Percentiles rank a stretch among this genome's conserved stretches.
Evolutionary conservation across 2,329 filamentous ascomycete species (phyloP).

Genomic region (Ilyonectria mors-panacis): DNA sequence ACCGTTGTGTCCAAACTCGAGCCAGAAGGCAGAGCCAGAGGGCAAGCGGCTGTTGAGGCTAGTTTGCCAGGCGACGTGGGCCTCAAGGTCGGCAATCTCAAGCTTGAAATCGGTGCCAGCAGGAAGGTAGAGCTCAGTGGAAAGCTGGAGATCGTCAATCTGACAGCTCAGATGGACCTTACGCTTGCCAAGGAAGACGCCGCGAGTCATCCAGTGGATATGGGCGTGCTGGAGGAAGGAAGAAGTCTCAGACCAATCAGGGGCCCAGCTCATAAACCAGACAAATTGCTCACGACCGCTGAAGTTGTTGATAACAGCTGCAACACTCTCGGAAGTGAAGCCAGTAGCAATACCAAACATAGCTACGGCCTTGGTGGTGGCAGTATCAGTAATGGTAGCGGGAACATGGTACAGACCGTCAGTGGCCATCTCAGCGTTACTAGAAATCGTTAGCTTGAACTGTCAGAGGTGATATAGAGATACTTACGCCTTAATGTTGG

Average conservation of each 20-base stretch:
- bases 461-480: not conserved
- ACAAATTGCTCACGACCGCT: constrained; percentile 38
- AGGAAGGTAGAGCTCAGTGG: constrained; percentile 34
- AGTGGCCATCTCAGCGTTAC: constrained; percentile 33
- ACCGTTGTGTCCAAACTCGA: constrained; percentile 38
- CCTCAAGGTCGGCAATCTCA: constrained; percentile 29
- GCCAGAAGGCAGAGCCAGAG: constrained; percentile 30
- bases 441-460: constrained; percentile 5
- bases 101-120: constrained; percentile 33
- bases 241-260: constrained; percentile 35
- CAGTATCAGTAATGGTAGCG: constrained; percentile 31
- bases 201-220: constrained; percentile 39
- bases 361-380: constrained; percentile 32
- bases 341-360: constrained; percentile 32
- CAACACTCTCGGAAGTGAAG: constrained; percentile 32
- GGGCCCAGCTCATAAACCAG: constrained; percentile 39
- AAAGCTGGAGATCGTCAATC: constrained; percentile 36
- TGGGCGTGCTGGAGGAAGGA: constrained; percentile 37
- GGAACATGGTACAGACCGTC: constrained; percentile 37
- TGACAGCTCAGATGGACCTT: constrained; percentile 35
- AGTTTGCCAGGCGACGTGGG: constrained; percentile 34
- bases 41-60: constrained; percentile 35
- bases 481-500: constrained; percentile 35
- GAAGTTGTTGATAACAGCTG: constrained; percentile 36
- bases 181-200: constrained; percentile 38